Conservation (phyloP, 2,329 filamentous ascomycete species). For the Aspergillus quadrilineatus region DNA sequence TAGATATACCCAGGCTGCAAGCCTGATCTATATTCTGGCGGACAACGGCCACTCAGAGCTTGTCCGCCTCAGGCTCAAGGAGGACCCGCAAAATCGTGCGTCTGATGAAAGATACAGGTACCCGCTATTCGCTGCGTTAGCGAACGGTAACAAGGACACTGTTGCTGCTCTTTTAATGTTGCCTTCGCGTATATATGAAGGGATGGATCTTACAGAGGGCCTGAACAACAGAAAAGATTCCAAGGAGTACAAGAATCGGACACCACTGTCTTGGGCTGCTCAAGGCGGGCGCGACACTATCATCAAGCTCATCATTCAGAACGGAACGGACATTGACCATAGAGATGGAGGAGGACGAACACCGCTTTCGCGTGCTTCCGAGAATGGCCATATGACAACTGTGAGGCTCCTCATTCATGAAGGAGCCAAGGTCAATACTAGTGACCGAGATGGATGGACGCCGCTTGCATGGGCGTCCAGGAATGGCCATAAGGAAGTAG, state of each 20-base stretch:
- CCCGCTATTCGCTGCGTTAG: conserved; percentile 22
- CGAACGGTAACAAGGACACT: neutral
- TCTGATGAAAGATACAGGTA: conserved; percentile 15
- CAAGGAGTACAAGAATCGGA: neutral
- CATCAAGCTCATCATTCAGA: neutral
- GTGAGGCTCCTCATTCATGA: neutral
- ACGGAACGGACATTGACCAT: neutral
- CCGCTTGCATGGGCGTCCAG: neutral
- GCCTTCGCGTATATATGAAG: neutral
- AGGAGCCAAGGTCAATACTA: neutral
- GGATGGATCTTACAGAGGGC: neutral
- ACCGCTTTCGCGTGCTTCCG: neutral
- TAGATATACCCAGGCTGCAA: conserved; percentile 11
- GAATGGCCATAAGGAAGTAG: neutral
- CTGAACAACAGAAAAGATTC: neutral
- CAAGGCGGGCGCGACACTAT: neutral
- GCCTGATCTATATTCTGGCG: conserved; percentile 19
- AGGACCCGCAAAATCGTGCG: conserved; percentile 7
- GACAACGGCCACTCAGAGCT: conserved; percentile 13
- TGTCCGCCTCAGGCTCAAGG: conserved; percentile 7
- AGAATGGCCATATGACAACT: neutral
- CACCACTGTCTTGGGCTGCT: neutral
- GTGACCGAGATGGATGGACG: neutral
- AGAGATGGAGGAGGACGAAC: neutral
- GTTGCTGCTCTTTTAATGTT: neutral